Conservation (phyloP, 352 stramenopile genomes). For the Phytophthora litchii region DNA sequence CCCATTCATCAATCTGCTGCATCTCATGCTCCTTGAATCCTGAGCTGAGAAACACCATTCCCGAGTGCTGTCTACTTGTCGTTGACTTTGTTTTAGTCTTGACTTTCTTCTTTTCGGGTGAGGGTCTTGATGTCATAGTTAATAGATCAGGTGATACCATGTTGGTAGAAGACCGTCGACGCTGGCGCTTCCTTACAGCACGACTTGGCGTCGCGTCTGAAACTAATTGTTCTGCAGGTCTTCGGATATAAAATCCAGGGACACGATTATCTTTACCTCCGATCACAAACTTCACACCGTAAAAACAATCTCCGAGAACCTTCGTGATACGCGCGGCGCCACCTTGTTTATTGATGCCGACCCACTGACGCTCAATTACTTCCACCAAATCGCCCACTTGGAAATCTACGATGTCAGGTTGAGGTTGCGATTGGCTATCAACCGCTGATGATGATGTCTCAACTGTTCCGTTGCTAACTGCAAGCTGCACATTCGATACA, state of each 20-base stretch:
- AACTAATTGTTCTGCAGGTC: constrained; percentile 42
- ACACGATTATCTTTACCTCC: constrained; percentile 39
- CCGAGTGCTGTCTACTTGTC: constrained; percentile 24
- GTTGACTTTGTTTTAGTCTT: constrained; percentile 28
- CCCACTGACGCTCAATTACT: constrained; percentile 87
- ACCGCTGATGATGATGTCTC: constrained; percentile 13
- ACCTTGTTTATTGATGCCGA: constrained; percentile 92
- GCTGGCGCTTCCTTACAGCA: constrained; percentile 37
- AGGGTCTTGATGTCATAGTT: constrained; percentile 11
- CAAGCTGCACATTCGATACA: constrained; percentile 2
- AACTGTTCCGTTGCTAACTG: constrained; percentile 10
- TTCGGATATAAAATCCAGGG: constrained; percentile 45
- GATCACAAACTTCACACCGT: constrained; percentile 71
- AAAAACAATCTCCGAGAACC: constrained; percentile 60
- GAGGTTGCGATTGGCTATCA: constrained; percentile 19
- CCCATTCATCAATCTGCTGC: constrained; percentile 54
- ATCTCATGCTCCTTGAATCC: constrained; percentile 53
- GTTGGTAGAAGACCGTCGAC: constrained; percentile 18
- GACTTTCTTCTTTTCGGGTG: constrained; percentile 9
- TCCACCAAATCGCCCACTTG: constrained; percentile 82
- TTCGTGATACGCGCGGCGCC: constrained; percentile 83
- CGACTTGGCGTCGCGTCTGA: constrained; percentile 50
- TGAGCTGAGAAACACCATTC: constrained; percentile 66
- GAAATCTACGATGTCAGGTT: constrained; percentile 43
- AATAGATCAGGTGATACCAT: constrained; percentile 22